These are phyloP conservation scores for Fusarium tricinctum DNA, from an alignment of 2,329 filamentous ascomycete species.

Conservation along the genomic window DNA sequence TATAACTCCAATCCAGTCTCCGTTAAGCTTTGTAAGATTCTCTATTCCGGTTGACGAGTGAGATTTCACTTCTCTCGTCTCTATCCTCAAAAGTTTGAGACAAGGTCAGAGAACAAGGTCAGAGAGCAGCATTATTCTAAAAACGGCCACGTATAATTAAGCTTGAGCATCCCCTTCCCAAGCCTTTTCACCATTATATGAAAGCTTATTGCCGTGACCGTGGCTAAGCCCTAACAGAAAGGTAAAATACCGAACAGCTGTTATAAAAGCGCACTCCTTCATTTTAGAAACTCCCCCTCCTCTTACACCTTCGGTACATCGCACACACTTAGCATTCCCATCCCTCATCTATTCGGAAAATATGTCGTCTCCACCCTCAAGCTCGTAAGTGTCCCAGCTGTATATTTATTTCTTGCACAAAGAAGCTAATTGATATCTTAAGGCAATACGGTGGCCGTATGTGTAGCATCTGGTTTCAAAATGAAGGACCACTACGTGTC, in stretches of 20 bases:
- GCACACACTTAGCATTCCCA: background rate
- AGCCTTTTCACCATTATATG: background rate
- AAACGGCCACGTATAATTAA: too few relatives aligned
- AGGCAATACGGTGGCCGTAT: background rate
- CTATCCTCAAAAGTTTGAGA: background rate
- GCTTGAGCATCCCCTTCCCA: background rate
- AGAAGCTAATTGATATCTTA: accelerated
- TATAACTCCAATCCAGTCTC: too few relatives aligned
- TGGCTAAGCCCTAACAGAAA: background rate
- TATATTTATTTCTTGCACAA: background rate
- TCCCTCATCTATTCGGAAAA: background rate
- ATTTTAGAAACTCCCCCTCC: background rate
- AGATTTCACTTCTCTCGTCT: background rate
- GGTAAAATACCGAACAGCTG: background rate
- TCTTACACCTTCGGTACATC: background rate
- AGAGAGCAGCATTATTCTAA: background rate
- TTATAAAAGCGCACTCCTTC: background rate
- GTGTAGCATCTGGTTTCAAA: background rate
- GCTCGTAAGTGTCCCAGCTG: background rate
- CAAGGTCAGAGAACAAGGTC: background rate
- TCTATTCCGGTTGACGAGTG: background rate
- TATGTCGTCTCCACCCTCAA: background rate
- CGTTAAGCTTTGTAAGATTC: too few relatives aligned
- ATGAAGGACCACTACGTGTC: background rate
- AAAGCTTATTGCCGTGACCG: background rate